Evolutionary conservation across 2,329 filamentous ascomycete species (phyloP).

Genomic region (Neonectria hederae): DNA sequence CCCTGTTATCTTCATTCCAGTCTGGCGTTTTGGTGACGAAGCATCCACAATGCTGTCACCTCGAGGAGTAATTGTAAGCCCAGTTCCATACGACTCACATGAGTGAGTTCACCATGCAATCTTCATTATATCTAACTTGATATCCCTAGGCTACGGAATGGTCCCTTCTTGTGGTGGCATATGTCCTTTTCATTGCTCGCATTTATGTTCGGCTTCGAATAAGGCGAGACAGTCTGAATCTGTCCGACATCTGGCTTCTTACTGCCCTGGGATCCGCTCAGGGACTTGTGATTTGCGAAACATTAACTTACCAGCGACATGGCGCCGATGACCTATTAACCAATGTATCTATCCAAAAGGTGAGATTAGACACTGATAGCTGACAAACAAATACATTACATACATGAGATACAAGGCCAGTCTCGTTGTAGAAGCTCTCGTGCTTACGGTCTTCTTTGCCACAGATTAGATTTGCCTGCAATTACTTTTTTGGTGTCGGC

Average conservation of each 20-base stretch:
- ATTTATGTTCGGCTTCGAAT: conserved; percentile 14
- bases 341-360: conserved; percentile 1
- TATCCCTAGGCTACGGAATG: conserved; percentile 7
- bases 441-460: neutral
- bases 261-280: neutral
- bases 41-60: neutral
- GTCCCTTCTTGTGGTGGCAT: neutral
- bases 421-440: too few species aligned
- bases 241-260: conserved; percentile 3
- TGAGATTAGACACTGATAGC: neutral
- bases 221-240: neutral
- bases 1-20: neutral
- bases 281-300: conserved; percentile 6
- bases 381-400: too few species aligned
- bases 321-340: neutral
- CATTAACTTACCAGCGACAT: neutral
- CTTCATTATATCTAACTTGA: neutral
- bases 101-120: too few species aligned
- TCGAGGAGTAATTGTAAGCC: neutral
- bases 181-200: conserved; percentile 4
- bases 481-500: conserved; percentile 40
- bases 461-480: conserved; percentile 32
- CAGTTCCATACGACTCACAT: neutral
- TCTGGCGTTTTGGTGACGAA: neutral
- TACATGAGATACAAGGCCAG: too few species aligned